These are phyloP conservation scores for Pseudonectria buxi DNA, from an alignment of 2,329 filamentous ascomycete species.

Conservation along the genomic window DNA sequence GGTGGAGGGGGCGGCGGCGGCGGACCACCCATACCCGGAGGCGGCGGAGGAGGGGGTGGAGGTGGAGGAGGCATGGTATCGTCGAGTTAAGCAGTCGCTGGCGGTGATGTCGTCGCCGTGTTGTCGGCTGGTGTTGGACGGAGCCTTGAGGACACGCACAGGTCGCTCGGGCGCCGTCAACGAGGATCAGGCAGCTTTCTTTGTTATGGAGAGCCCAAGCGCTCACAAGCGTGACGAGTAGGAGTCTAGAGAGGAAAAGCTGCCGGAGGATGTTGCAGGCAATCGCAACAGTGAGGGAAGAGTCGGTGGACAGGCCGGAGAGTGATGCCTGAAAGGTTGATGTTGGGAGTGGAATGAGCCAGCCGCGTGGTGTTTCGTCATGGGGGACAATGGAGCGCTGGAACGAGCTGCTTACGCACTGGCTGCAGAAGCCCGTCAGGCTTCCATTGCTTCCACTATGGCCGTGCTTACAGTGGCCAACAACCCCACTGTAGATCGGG, in stretches of 20 bases:
- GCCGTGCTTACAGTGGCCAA: too few relatives aligned
- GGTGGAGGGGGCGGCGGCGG: slow-evolving; percentile 56
- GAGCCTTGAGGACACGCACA: slow-evolving; percentile 5
- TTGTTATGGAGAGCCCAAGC: slow-evolving; percentile 1
- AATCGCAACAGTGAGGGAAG: neutral
- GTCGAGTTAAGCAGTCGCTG: neutral
- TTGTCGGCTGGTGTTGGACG: slow-evolving; percentile 9
- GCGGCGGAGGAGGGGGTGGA: slow-evolving; percentile 65
- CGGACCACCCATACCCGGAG: slow-evolving; percentile 55
- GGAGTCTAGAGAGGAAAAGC: neutral
- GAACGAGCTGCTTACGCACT: slow-evolving; percentile 13
- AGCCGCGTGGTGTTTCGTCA: slow-evolving; percentile 20
- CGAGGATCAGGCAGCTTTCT: slow-evolving; percentile 9
- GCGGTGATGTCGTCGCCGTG: slow-evolving; percentile 8
- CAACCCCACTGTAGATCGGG: slow-evolving; percentile 6
- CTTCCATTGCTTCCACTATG: too few relatives aligned
- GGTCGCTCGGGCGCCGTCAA: slow-evolving; percentile 10
- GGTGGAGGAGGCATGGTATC: slow-evolving; percentile 48
- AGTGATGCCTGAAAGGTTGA: slow-evolving; percentile 1
- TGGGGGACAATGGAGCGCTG: slow-evolving; percentile 20
- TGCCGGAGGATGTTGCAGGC: neutral
- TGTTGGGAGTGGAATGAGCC: slow-evolving; percentile 5
- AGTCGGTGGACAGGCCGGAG: neutral
- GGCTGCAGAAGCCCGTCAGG: neutral
- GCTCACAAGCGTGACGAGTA: neutral